Evolutionary conservation across 2,329 filamentous ascomycete species (phyloP).

Genomic region (Aureobasidium sp.): DNA sequence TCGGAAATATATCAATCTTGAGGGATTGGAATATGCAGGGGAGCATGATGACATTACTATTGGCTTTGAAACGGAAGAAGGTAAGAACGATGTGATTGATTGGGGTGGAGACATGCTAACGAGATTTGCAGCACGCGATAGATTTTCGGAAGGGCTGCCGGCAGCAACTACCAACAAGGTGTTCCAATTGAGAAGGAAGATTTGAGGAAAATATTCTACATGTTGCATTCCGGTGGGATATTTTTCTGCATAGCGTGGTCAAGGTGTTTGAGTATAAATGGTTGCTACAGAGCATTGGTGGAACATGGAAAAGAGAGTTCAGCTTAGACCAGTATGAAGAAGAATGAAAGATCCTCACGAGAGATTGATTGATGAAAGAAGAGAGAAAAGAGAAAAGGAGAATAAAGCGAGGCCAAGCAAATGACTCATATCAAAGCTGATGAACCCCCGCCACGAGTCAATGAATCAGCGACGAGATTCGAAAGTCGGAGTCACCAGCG

Average conservation of each 20-base stretch:
- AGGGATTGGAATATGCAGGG: conserved; percentile 88
- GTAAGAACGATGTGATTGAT: conserved; percentile 22
- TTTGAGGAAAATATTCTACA: neutral
- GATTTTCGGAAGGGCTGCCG: conserved; percentile 50
- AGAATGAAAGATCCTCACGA: no score
- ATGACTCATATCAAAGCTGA: neutral
- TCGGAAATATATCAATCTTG: conserved; percentile 82
- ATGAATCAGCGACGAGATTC: neutral
- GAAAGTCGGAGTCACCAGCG: conserved; percentile 12
- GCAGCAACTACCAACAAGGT: conserved; percentile 39
- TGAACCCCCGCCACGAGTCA: conserved; percentile 4
- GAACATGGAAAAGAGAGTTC: no score
- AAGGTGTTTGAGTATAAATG: neutral
- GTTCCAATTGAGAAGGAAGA: conserved; percentile 19
- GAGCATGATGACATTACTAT: conserved; percentile 95
- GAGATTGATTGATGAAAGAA: neutral
- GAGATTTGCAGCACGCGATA: conserved; percentile 44
- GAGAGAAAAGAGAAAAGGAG: neutral
- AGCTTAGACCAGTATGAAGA: neutral
- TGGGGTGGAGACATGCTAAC: conserved; percentile 29
- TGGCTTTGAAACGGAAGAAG: conserved; percentile 78
- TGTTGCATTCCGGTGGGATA: neutral
- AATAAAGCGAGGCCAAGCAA: neutral
- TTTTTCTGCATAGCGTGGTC: conserved; percentile 13
- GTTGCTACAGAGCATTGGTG: neutral